These are phyloP conservation scores for Epipyxis sp. DNA, from an alignment of 108 stramenopile genomes.

Conservation along the genomic window DNA sequence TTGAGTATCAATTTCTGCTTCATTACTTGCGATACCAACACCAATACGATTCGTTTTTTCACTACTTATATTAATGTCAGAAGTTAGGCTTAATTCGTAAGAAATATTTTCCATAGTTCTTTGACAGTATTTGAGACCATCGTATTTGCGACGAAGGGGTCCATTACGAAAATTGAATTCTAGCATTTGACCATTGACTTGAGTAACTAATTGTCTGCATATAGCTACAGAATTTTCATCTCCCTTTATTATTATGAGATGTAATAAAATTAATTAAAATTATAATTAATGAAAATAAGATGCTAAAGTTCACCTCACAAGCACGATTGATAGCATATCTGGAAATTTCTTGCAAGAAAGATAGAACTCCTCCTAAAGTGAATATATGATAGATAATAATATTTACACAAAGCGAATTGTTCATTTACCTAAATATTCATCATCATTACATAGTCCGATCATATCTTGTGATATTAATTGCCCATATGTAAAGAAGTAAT, in stretches of 20 bases:
- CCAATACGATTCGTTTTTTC: too few relatives aligned
- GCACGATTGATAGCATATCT: conserved; percentile 3
- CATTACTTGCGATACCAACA: not conserved
- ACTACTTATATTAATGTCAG: not conserved
- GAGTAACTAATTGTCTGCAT: not conserved
- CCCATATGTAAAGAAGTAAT: conserved; percentile 14
- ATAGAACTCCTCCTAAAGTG: not conserved
- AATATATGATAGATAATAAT: too few relatives aligned
- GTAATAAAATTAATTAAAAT: too few relatives aligned
- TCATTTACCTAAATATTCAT: too few relatives aligned
- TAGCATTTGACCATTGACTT: conserved; percentile 31
- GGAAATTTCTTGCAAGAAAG: not conserved
- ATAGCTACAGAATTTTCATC: conserved; percentile 34
- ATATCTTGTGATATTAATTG: not conserved
- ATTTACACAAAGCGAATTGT: too few relatives aligned
- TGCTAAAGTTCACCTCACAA: too few relatives aligned
- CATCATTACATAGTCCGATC: not conserved
- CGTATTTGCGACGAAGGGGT: conserved; percentile 75
- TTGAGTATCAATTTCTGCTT: too few relatives aligned
- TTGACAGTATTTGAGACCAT: conserved; percentile 69
- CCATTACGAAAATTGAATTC: conserved; percentile 90
- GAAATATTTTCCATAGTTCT: conserved; percentile 73
- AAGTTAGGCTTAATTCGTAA: conserved; percentile 62
- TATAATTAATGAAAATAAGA: too few relatives aligned
- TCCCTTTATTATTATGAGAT: too few relatives aligned